These are phyloP conservation scores for Starmera amethionina DNA, from an alignment of 805 yeast genomes.

Conservation along the genomic window DNA sequence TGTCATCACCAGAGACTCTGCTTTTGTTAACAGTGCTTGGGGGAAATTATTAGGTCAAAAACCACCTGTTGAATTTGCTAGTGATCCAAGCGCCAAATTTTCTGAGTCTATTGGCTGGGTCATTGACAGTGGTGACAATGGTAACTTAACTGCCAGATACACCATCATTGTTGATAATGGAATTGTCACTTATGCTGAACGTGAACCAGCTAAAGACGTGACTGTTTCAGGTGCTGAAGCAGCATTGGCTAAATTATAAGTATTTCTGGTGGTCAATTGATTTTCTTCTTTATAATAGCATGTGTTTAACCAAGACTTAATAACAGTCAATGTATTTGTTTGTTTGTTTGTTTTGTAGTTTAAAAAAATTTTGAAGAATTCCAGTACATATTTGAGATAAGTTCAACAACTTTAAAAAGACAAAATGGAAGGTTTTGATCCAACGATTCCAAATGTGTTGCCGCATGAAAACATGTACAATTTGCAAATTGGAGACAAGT, in stretches of 20 bases:
- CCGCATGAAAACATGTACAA: conserved; percentile 65
- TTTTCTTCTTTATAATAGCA: too few relatives aligned
- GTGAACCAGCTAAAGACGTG: conserved; percentile 19
- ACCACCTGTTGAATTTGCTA: conserved; percentile 37
- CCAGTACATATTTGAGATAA: too few relatives aligned
- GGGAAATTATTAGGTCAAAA: conserved; percentile 30
- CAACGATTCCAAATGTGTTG: conserved; percentile 38
- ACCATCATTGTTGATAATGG: conserved; percentile 61
- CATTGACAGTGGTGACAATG: conserved; percentile 42
- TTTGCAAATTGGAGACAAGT: conserved; percentile 56
- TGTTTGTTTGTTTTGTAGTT: too few relatives aligned
- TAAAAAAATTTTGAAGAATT: background rate
- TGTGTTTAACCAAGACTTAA: too few relatives aligned
- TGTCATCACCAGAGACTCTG: conserved; percentile 59
- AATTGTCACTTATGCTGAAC: conserved; percentile 35
- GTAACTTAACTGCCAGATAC: conserved; percentile 59
- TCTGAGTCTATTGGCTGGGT: conserved; percentile 50
- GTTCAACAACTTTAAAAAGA: too few relatives aligned
- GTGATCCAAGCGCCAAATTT: conserved; percentile 56
- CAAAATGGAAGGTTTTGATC: conserved; percentile 17
- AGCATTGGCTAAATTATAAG: conserved; percentile 18
- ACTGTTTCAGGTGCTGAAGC: conserved; percentile 19
- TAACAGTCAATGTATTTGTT: too few relatives aligned
- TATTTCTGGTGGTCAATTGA: too few relatives aligned
- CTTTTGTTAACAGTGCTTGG: conserved; percentile 67